These are phyloP conservation scores for Colletotrichum truncatum DNA, from an alignment of 2,329 filamentous ascomycete species.

Conservation along the genomic window DNA sequence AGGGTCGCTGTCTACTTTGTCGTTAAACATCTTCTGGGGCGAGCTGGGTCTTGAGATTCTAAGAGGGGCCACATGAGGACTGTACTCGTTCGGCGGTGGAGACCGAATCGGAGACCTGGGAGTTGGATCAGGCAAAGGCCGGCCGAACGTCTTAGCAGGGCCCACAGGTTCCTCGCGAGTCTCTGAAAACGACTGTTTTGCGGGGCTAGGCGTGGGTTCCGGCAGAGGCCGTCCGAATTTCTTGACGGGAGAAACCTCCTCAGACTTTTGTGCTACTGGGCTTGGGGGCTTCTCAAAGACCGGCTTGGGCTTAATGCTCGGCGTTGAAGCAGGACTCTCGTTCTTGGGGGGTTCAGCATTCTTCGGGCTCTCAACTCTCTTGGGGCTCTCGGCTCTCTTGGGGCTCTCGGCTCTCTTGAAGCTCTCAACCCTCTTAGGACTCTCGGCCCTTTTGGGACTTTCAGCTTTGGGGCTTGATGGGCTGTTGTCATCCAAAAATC, in stretches of 20 bases:
- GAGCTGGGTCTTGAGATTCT: constrained; percentile 46
- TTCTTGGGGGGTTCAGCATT: constrained; percentile 29
- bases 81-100: constrained; percentile 18
- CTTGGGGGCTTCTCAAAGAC: constrained; percentile 24
- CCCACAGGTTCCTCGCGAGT: constrained; percentile 34
- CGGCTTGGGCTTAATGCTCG: constrained; percentile 25
- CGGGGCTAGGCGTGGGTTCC: constrained; percentile 36
- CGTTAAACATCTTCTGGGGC: constrained; percentile 35
- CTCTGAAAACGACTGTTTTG: constrained; percentile 33
- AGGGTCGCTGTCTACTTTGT: constrained; percentile 40
- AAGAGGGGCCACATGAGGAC: constrained; percentile 42
- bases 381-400: background rate
- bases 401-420: constrained; percentile 22
- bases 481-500: constrained; percentile 60
- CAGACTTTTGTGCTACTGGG: constrained; percentile 13
- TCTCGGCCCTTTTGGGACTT: constrained; percentile 25
- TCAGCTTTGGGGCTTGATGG: constrained; percentile 34
- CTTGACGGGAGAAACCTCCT: constrained; percentile 47
- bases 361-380: background rate
- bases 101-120: constrained; percentile 17
- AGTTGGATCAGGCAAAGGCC: constrained; percentile 37
- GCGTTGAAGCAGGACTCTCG: constrained; percentile 19
- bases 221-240: constrained; percentile 40
- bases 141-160: constrained; percentile 47
- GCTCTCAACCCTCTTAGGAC: background rate